These are phyloP conservation scores for Candida pseudoglaebosa DNA, from an alignment of 805 yeast species.

Conservation along the genomic window DNA sequence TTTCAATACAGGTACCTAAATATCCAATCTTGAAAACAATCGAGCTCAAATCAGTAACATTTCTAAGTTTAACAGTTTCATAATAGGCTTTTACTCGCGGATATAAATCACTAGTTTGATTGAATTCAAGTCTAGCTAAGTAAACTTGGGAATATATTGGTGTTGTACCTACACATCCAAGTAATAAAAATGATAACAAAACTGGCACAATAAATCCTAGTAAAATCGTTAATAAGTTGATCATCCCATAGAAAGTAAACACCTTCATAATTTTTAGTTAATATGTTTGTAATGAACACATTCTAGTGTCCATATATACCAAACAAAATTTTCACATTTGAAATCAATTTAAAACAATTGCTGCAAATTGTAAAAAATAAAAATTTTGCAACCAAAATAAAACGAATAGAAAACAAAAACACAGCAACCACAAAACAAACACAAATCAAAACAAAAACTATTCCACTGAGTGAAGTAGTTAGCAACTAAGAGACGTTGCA, in stretches of 20 bases:
- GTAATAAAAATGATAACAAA: conserved; percentile 49
- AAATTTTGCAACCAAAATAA: neutral
- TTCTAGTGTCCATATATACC: too few species aligned
- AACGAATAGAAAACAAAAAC: neutral
- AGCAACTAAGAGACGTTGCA: too few species aligned
- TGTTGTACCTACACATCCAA: conserved; percentile 48
- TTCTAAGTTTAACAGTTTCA: conserved; percentile 6
- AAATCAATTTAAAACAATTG: neutral
- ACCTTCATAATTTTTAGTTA: too few species aligned
- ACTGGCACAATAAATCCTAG: conserved; percentile 47
- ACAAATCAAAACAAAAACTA: too few species aligned
- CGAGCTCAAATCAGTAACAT: conserved; percentile 21
- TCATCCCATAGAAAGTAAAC: conserved; percentile 4
- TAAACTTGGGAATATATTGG: conserved; percentile 46
- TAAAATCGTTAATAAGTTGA: conserved; percentile 27
- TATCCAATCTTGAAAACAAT: conserved; percentile 52
- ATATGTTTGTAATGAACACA: too few species aligned
- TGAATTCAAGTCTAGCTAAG: conserved; percentile 46
- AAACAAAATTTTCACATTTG: too few species aligned
- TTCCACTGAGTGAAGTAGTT: too few species aligned
- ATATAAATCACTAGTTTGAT: conserved; percentile 22
- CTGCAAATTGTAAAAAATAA: neutral
- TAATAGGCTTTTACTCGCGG: neutral
- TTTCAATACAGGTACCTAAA: conserved; percentile 50
- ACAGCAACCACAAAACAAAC: neutral